Evolutionary conservation across 495 filamentous ascomycete species (phyloP), one percentile per base, ranked within the genome.

Genomic region (Thermochaetoides thermophila): DNA sequence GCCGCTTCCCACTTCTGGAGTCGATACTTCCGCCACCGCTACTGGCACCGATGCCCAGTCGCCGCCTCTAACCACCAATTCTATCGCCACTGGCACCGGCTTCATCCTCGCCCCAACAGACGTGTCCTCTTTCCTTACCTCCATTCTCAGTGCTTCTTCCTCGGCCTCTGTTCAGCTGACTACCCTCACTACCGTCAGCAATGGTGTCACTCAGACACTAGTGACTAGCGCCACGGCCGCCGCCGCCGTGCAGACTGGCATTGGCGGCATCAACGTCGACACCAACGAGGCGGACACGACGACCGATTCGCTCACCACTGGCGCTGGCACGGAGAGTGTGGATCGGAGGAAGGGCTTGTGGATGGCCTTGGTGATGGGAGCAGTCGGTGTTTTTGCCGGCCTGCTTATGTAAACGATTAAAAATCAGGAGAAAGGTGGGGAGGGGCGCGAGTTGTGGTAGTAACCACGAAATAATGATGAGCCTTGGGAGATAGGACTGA

Each of bases 191-290:
- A 38, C 29, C 14, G 29, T 38, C 22, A 28, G 9, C 4, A 14
- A 32, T 13, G 35, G 35, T 3, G 35, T 38, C 1, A 38, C 35
- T n/a, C 9, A 22, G 3, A 38, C 35, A 9, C 6, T 38, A 24
- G 13, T 32, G 2, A 38, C 35, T 3, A 17, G 29, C 0, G 17
- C 28, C 3, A 29, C 35, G 21, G 35, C 34, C 0, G 17, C 28
- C 3, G 35, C 35, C 19, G 35, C 34, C 0, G 19, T 16, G 35
- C 29, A 31, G 35, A 38, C 35, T 1, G 28, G n/a, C 7, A 4
- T 10, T 1, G 26, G 13, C 1, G 1, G 2, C 16, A 1, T 23
- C 22, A 22, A n/a, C n/a, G n/a, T n/a, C n/a, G n/a, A n/a, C n/a
- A n/a, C n/a, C n/a, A n/a, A n/a, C n/a, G n/a, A n/a, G n/a, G n/a